Evolutionary conservation across 129 eudicot species (phyloP).

Genomic region (Ambrosia artemisiifolia): DNA sequence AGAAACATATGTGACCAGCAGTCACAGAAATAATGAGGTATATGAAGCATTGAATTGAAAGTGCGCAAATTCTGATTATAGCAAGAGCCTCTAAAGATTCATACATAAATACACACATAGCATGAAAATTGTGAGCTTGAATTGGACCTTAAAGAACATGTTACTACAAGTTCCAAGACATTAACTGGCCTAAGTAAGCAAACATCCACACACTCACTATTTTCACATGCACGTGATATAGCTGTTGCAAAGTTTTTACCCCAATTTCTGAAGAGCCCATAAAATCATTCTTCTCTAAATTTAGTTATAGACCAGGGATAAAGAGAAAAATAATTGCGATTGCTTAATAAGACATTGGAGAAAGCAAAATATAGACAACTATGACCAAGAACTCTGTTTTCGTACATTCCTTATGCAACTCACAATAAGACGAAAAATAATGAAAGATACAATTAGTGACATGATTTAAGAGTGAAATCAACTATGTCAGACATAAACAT

Average conservation of each 20-base stretch:
- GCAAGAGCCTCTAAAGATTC: neutral
- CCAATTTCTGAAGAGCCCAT: neutral
- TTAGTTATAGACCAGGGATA: neutral
- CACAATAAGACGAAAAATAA: constrained; percentile 14
- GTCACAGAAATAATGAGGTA: neutral
- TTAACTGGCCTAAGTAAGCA: neutral
- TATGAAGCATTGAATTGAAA: neutral
- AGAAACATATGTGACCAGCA: neutral
- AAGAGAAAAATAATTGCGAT: neutral
- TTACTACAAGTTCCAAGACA: neutral
- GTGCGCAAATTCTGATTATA: neutral
- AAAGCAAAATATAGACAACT: too few relatives aligned
- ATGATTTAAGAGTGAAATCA: neutral
- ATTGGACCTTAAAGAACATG: neutral
- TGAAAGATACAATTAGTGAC: neutral
- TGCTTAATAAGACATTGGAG: too few relatives aligned
- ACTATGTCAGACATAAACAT: neutral
- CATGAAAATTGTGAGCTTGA: neutral
- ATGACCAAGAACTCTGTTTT: neutral
- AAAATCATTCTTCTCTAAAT: neutral
- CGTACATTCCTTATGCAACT: neutral
- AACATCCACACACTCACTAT: neutral
- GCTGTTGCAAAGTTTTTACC: neutral
- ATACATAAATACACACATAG: neutral
- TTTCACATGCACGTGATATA: neutral